Evolutionary conservation across 352 stramenopile species (phyloP), one percentile per base, ranked within the genome.

Genomic region (Pythium pyrilobum): DNA sequence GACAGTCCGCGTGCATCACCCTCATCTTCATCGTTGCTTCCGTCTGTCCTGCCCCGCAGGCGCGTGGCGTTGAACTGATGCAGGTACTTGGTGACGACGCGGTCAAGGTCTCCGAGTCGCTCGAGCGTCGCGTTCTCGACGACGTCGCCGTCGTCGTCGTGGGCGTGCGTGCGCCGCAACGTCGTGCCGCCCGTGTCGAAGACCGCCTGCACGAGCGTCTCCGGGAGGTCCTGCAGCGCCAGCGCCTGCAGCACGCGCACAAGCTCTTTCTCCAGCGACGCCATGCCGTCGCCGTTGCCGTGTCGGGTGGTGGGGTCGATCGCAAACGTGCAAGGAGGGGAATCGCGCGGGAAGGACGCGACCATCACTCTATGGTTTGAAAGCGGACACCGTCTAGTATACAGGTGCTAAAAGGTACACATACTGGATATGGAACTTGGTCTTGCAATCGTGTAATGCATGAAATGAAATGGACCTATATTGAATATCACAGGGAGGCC

Each of bases 181-280:
- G 71, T 70, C 16, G 81, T 92, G 47, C 78, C 81, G 16, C 78
- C 78, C 25, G 78, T 87, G 56, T 84, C 65, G 44, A 92, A 89
- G 10, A 92, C 67, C 51, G 69, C 66, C 18, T 72, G 42, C 55
- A 85, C 77, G 32, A 76, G 71, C 28, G 59, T 44, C 29, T 69
- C 62, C 5, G 78, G 73, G 24, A 92, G 66, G 8, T 68, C 62
- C 24, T 70, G 64, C 20, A 92, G 75, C 51, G 72, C 67, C 43
- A 92, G 75, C 43, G 74, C 66, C 27, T 64, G 73, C 64, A 92
- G 66, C 50, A 64, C 74, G 31, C 67, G 67, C 61, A 80, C 71
- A 11, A 92, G 64, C 56, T 86, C 75, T 57, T 69, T 59, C 66
- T 87, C 71, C 42, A 87, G 67, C 52, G 65, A 63, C 53, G 44